Evolutionary conservation across 2,329 filamentous ascomycete species (phyloP), one percentile per base, ranked within the genome.

Genomic region (Colletotrichum melonis): DNA sequence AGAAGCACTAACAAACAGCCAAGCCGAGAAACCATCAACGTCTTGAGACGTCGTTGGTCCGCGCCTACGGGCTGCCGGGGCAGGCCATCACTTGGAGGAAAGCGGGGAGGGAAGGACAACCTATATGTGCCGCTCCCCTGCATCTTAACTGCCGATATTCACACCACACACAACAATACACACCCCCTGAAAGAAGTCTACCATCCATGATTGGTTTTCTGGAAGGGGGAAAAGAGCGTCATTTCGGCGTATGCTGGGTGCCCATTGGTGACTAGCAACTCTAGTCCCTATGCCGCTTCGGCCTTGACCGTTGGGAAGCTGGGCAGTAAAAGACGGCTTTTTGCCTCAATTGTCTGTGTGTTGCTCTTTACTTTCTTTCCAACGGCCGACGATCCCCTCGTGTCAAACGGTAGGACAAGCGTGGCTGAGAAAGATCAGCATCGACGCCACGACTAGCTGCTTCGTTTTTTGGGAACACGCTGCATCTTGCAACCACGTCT

Each of bases 41-140:
- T 8, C 28, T 32, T 5, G 62, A 65, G 8, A 24, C 46, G 55
- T 66, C 67, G 71, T 73, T 73, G 71, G 62, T 52, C 60, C 60
- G 57, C 64, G 54, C 35, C 64, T 58, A 49, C 35, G 35, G 35
- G 38, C 38, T 42, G 19, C 38, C 38, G 38, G 38, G 38, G 38
- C 6, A 49, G 42, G 7, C 42, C 42, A 49, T 49, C 19, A 49
- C 19, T 49, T n/a, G 42, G 42, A 57, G 57, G 24, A 32, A 54
- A 54, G 16, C 30, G 24, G 24, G 38, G 38, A 42, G 22, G 22
- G 58, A 35, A 35, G 35, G 42, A 12, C 32, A 46, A 62, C 55
- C 32, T 66, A 73, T 73, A 73, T 71, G 56, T 16, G 62, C 67
- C 67, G 52, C 28, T 56, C 73, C 73, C 73, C 67, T 75, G 73